These are phyloP conservation scores for Sugiyamaella qingdaonensis DNA, from an alignment of 805 yeast genomes.

Conservation along the genomic window DNA sequence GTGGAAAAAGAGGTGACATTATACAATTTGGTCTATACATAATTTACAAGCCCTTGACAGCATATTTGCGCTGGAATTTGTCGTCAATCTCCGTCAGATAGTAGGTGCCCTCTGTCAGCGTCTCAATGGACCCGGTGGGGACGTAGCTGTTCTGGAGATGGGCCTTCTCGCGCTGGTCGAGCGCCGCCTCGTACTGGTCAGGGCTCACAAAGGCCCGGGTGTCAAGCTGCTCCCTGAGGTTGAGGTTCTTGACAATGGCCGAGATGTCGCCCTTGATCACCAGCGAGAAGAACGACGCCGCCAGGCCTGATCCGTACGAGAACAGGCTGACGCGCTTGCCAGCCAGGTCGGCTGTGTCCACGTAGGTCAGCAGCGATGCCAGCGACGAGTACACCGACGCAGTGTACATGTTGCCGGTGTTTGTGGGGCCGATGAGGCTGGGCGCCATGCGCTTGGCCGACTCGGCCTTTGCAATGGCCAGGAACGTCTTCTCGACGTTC, in stretches of 20 bases:
- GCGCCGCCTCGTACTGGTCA: slow-evolving; percentile 72
- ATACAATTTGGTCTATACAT: neutral
- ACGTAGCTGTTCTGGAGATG: slow-evolving; percentile 74
- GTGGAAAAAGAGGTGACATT: neutral
- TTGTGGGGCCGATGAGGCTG: slow-evolving; percentile 82
- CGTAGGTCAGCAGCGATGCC: slow-evolving; percentile 71
- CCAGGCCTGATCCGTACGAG: slow-evolving; percentile 98
- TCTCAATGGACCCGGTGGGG: slow-evolving; percentile 77
- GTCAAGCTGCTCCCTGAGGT: slow-evolving; percentile 63
- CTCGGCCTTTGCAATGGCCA: slow-evolving; percentile 67
- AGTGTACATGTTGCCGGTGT: slow-evolving; percentile 97
- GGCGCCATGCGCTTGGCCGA: slow-evolving; percentile 70
- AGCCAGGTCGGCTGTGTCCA: slow-evolving; percentile 69
- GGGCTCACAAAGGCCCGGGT: slow-evolving; percentile 68
- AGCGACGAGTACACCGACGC: slow-evolving; percentile 88
- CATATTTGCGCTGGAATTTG: slow-evolving; percentile 79
- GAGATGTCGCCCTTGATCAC: slow-evolving; percentile 78
- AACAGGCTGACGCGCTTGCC: slow-evolving; percentile 85
- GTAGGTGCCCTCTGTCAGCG: slow-evolving; percentile 70
- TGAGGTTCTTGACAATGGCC: slow-evolving; percentile 56
- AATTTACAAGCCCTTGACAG: slow-evolving; percentile 50
- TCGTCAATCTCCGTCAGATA: slow-evolving; percentile 83
- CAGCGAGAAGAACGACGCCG: slow-evolving; percentile 80
- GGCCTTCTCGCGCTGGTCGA: slow-evolving; percentile 82
- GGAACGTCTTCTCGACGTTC: slow-evolving; percentile 77